Evolutionary conservation across 176 grass and related monocot species (phyloP).

Genomic region (Cenchrus purpureus): DNA sequence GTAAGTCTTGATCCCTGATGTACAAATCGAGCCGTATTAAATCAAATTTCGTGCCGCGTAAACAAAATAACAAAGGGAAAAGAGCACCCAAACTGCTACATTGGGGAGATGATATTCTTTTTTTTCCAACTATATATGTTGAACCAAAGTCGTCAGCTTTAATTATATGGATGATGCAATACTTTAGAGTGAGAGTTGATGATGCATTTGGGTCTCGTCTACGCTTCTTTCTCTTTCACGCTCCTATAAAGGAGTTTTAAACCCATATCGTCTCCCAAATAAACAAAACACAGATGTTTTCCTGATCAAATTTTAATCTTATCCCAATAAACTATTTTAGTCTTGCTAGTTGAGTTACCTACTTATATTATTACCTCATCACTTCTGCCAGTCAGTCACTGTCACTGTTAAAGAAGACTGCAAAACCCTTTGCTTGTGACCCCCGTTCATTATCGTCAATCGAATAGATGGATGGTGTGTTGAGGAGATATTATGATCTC

Average conservation of each 20-base stretch:
- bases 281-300: neutral
- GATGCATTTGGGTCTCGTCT: neutral
- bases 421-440: neutral
- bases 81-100: neutral
- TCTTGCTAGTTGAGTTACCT: neutral
- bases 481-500: neutral
- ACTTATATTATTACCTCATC: neutral
- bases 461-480: neutral
- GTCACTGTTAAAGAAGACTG: neutral
- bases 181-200: neutral
- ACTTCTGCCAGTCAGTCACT: neutral
- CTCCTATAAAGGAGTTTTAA: neutral
- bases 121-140: neutral
- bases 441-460: neutral
- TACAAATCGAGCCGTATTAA: neutral
- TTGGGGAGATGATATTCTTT: neutral
- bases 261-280: neutral
- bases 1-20: constrained; percentile 42
- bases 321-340: neutral
- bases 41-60: constrained; percentile 26
- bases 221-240: constrained; percentile 10
- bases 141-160: neutral
- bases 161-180: neutral
- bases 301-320: neutral
- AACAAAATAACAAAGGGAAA: neutral